Percentiles rank a stretch among this genome's conserved stretches.
phyloP scores from a whole-genome alignment of 371 early-diverging fungal genomes.

The Mucor mucedo region DNA sequence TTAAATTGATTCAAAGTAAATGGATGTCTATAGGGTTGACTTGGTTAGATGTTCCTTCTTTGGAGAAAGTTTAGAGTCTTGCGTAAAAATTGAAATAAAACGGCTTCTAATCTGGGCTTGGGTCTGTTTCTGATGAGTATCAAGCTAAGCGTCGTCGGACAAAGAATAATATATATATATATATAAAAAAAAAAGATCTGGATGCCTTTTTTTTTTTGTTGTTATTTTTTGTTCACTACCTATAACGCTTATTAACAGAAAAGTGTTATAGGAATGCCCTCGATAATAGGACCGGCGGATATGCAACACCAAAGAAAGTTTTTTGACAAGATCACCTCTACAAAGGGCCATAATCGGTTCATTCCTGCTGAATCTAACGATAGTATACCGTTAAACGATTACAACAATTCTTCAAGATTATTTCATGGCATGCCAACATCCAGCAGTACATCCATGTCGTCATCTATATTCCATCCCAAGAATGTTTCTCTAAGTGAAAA shows the following conservation, averaged over 20 bases:
- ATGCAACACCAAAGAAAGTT: conserved; percentile 16
- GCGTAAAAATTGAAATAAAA: no score
- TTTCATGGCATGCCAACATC: neutral
- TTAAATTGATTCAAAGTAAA: no score
- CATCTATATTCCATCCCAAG: neutral
- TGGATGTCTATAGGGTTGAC: no score
- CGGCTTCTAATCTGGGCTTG: no score
- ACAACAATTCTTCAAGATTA: neutral
- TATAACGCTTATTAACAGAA: neutral
- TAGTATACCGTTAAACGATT: conserved; percentile 6
- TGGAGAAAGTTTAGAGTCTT: no score
- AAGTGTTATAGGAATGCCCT: conserved; percentile 3
- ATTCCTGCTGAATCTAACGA: conserved; percentile 3
- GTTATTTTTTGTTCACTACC: conserved; percentile 3
- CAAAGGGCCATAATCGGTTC: conserved; percentile 9
- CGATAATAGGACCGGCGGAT: neutral
- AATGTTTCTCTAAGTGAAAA: conserved; percentile 33
- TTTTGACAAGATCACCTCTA: conserved; percentile 16
- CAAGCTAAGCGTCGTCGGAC: no score
- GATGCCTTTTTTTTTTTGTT: conserved; percentile 5
- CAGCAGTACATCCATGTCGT: neutral
- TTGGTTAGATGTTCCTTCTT: no score
- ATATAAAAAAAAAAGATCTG: no score
- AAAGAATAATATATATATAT: no score
- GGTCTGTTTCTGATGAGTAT: no score